A percentile compares a stretch with the other conserved stretches of the same genome.
phyloP scores from a whole-genome alignment of 139 green algal species.

The Asterochloris sp. region DNA sequence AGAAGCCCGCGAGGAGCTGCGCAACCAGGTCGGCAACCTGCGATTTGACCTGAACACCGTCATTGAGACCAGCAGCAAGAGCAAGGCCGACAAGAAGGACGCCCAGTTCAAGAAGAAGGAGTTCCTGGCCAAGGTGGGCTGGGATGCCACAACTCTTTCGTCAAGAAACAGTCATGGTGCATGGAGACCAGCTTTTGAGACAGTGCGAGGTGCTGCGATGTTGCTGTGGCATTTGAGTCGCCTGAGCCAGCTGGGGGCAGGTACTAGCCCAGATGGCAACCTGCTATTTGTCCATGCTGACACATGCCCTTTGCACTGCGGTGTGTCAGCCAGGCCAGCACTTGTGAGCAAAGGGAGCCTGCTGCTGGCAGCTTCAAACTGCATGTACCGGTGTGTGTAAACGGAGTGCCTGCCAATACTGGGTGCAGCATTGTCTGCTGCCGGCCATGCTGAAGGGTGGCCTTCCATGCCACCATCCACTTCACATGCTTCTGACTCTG shows the following conservation, averaged over 20 bases:
- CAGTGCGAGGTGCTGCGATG: neutral
- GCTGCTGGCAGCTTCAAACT: no score
- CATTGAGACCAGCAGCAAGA: slow-evolving; percentile 41
- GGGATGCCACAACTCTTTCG: neutral
- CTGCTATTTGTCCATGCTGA: neutral
- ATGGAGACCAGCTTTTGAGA: no score
- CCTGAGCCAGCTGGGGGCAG: neutral
- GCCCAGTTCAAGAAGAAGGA: slow-evolving; percentile 60
- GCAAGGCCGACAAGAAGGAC: slow-evolving; percentile 78
- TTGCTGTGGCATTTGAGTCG: neutral
- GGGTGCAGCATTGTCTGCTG: neutral
- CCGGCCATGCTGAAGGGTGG: no score
- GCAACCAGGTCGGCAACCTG: slow-evolving; percentile 81
- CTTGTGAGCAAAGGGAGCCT: no score
- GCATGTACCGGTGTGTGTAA: no score
- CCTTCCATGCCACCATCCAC: neutral
- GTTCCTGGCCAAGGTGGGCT: slow-evolving; percentile 68
- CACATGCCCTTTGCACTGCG: neutral
- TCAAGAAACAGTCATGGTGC: neutral
- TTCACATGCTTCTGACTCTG: neutral
- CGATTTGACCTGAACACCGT: slow-evolving; percentile 89
- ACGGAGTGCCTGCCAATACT: neutral
- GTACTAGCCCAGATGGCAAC: neutral
- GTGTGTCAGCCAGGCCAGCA: neutral
- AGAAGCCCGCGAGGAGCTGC: slow-evolving; percentile 80